Evolutionary conservation across 257 asterid species (phyloP), one percentile per base, ranked within the genome.

Genomic region (Solanum infundibuliforme): DNA sequence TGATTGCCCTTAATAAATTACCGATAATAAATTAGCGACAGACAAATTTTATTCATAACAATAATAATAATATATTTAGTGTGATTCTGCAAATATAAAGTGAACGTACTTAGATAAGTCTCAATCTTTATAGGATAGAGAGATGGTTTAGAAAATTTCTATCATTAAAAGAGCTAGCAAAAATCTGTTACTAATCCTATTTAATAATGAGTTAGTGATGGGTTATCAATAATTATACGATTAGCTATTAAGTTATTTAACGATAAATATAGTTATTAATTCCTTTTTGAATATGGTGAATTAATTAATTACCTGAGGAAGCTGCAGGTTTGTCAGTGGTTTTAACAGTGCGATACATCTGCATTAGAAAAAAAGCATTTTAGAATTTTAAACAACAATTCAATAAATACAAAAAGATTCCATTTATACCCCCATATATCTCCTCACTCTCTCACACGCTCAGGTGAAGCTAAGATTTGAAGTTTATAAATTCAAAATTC

Each of bases 331-430:
- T 94, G 92, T 93, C 95, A 68, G 97, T 94, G 46, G 97, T 94
- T 83, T 94, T 96, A 90, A 95, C 98, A 86, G 99, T 96, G 88
- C 99, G 90, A 92, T 96, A 96, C 99, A 96, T 96, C 99, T 96
- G 97, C 98, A 92, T 88, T 89, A 89, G 87, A 83, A 77, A 85
- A 88, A 88, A 71, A 46, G 6, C 68, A 84, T 75, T 86, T 85
- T 69, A 66, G 84, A 87, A 85, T 72, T 76, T 77, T 77, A 84
- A 32, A 41, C 14, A 77, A 39, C 23, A 8, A 79, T 16, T 39
- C 32, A 39, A 39, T 14, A 39, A 41, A 77, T 8, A 13, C 5
- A 39, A 13, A 79, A 41, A 41, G n/a, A 43, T 14, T 43, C 23
- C n/a, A 25, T 13, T 25, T 41, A 77, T 25, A 2, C 11, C 12